Evolutionary conservation across 1,284 basidiomycete species (phyloP).

Genomic region (Sanguinoderma infundibulare): DNA sequence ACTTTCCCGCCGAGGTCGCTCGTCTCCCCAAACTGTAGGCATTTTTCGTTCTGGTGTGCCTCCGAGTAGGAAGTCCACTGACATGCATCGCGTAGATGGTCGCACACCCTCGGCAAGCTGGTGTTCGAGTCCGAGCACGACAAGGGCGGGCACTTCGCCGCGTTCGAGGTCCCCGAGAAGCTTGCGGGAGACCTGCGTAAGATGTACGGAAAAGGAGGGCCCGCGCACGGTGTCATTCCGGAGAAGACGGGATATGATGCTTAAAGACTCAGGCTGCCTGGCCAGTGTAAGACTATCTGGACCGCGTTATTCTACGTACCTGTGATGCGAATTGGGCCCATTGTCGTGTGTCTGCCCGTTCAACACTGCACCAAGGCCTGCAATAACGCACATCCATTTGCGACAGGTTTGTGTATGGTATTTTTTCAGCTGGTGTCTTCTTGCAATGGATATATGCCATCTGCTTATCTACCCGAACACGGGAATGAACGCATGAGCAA

Average conservation of each 20-base stretch:
- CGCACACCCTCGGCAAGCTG: slow-evolving; percentile 29
- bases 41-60: not conserved
- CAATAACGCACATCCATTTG: no score
- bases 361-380: no score
- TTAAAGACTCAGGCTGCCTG: not conserved
- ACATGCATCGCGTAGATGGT: slow-evolving; percentile 6
- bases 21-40: slow-evolving; percentile 44
- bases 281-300: no score
- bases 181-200: slow-evolving; percentile 30
- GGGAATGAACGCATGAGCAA: no score
- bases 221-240: slow-evolving; percentile 31
- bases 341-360: no score
- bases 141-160: slow-evolving; percentile 35
- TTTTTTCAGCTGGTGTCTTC: no score
- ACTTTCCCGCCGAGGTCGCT: slow-evolving; percentile 50
- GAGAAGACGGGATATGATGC: slow-evolving; percentile 24
- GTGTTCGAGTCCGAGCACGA: slow-evolving; percentile 30
- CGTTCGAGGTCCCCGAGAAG: slow-evolving; percentile 30
- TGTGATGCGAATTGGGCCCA: no score
- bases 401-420: no score
- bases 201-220: slow-evolving; percentile 34
- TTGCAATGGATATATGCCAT: no score
- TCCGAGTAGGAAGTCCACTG: slow-evolving; percentile 44
- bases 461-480: no score
- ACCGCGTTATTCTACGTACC: no score